Conservation (phyloP, 2,329 filamentous ascomycete species). For the Sphaerulina vaccinii region DNA sequence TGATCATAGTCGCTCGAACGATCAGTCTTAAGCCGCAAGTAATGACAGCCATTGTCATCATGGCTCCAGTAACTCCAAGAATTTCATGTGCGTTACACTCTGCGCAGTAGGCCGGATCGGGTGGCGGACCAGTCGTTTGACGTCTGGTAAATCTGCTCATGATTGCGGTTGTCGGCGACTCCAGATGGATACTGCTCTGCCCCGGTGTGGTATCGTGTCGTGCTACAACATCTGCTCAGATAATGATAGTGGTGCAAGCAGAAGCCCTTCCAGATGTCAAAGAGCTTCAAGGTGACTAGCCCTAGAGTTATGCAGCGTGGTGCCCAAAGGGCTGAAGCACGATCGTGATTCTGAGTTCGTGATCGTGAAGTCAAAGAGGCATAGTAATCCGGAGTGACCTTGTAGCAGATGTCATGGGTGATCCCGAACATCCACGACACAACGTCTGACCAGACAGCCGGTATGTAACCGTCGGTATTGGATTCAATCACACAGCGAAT, state of each 20-base stretch:
- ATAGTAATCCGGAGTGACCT: neutral
- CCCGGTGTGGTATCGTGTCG: neutral
- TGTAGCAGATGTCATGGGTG: neutral
- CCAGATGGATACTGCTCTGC: neutral
- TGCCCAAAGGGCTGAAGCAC: neutral
- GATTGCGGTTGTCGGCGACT: neutral
- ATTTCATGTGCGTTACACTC: constrained; percentile 28
- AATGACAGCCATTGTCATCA: constrained; percentile 24
- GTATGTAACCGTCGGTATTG: too few relatives aligned
- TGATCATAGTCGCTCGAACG: constrained; percentile 49
- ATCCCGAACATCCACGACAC: neutral
- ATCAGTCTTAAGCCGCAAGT: constrained; percentile 25
- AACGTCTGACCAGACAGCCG: neutral
- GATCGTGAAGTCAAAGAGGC: neutral
- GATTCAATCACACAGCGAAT: neutral
- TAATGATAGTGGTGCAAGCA: neutral
- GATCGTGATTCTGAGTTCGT: neutral
- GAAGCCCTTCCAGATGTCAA: neutral
- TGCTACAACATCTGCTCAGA: neutral
- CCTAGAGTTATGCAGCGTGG: neutral
- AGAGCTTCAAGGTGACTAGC: neutral
- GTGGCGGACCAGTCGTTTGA: constrained; percentile 13
- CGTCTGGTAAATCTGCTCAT: constrained; percentile 11
- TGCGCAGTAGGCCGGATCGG: constrained; percentile 26
- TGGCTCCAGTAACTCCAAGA: constrained; percentile 27